Base-by-base conservation (phyloP, 176 grass and related monocot species). In the Alloteropsis semialata region DNA sequence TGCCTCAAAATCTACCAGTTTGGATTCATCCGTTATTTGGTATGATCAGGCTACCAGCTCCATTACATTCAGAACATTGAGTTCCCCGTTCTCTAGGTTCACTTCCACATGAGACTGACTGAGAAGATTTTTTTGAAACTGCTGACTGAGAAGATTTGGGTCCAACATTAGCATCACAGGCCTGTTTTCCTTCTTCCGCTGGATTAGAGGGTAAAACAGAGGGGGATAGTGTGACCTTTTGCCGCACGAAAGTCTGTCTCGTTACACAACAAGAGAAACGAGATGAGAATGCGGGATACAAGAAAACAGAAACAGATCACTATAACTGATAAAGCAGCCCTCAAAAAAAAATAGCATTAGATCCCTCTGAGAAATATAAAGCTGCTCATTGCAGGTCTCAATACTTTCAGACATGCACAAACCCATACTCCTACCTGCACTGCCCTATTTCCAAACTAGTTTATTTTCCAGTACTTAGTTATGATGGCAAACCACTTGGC, bases 241-340 rank as follows among this genome's bases (percentile, higher is more conserved):
- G 97, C 83, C 97, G 83, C 91, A 99, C 89, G 87, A 99, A 96
- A 65, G 97, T 99, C 97, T 99, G 97, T 53, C 80, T 75, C 86
- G 91, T 85, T 82, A 54, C 74, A 87, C 81, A 87, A 83, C 37
- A 89, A 81, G 53, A 60, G 24, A 87, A 89, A 71, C 48, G 84
- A 77, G 42, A 90, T 90, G 68, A 90, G 74, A 75, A 58, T 11
- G 18, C 60, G 42, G 32, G 41, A 75, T n/a, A 43, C 7, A 61
- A n/a, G 79, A 8, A 50, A 65, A 27, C 6, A 65, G 71, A 57
- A 83, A 64, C 10, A 39, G 29, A 38, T 58, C 25, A 68, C 25
- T 80, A 21, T 0, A 5, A 76, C 51, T 44, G 39, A 75, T 84
- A 66, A 75, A 89, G 59, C 71, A 75, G 10, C 27, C 1, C 3